phyloP scores from a whole-genome alignment of 345 rosid genomes.

The Firmiana major region DNA sequence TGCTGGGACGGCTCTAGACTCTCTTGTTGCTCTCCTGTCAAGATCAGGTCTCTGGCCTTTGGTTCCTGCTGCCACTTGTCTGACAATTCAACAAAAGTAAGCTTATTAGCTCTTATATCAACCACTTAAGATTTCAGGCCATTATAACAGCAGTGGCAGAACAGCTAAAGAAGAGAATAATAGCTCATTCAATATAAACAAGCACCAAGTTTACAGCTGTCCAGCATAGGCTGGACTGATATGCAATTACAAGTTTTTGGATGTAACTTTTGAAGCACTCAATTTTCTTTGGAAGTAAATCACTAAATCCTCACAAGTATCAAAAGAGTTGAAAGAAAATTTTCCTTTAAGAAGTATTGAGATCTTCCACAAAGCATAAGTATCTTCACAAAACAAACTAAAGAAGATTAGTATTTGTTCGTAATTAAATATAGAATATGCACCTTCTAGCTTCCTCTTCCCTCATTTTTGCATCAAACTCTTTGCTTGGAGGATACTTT shows the following conservation, averaged over 20 bases:
- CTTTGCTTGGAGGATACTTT: constrained; percentile 95
- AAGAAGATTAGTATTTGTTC: neutral
- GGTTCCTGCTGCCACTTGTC: constrained; percentile 75
- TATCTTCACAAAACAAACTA: neutral
- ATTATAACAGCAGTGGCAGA: neutral
- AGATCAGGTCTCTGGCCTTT: constrained; percentile 67
- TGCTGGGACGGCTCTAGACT: constrained; percentile 90
- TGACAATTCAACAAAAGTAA: constrained; percentile 26
- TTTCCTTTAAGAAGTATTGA: neutral
- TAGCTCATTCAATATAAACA: neutral
- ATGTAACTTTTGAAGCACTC: neutral
- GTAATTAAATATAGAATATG: constrained; percentile 13
- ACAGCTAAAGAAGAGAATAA: neutral
- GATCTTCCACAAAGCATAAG: neutral
- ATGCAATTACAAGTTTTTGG: neutral
- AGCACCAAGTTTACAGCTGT: neutral
- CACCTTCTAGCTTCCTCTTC: constrained; percentile 96
- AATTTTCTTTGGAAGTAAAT: neutral
- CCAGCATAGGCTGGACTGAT: neutral
- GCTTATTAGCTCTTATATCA: neutral
- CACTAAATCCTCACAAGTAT: neutral
- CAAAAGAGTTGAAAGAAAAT: neutral
- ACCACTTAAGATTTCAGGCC: neutral
- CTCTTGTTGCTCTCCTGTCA: constrained; percentile 74
- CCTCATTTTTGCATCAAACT: constrained; percentile 86